Base-by-base conservation (phyloP, 495 filamentous ascomycete species). In the Pyrenula aspistea region DNA sequence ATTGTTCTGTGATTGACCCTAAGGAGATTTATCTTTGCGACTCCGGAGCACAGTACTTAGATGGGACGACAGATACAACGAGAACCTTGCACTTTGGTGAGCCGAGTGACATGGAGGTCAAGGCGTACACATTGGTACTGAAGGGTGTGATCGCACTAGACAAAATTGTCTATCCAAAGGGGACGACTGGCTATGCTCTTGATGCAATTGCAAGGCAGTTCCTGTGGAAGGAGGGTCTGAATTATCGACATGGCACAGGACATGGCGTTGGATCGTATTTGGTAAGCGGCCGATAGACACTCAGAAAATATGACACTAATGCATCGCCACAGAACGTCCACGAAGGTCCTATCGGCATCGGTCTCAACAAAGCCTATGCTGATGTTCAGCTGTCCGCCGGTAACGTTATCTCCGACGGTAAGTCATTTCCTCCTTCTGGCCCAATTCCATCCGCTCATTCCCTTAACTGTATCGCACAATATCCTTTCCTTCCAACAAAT, bases 21-120 rank as follows among this genome's bases (percentile, higher is more conserved):
- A 83, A 83, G 22, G 83, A 83, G 15, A 82, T 99, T 56, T 99
- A 97, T 65, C 83, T 99, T 42, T 99, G 94, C 65, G 94, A 99
- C 67, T 97, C 93, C 22, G 94, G 94, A 23, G 92, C 85, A 21
- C 94, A 99, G 68, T 99, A 91, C 60, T 75, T 86, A 12, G 94
- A 99, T 70, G 94, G 94, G 54, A 99, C 94, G 0, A 99, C 94
- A 0, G 94, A 99, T 67, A 92, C 89, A 2, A 99, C 94, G 2
- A 79, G 94, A 12, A 99, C 94, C 0, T 75, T 95, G 48, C 94
- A 99, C 61, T 97, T 97, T 65, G 86, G 89, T 24, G 74, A 83
- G 19, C 94, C 94, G 10, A 90, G 86, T 1, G 82, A 83, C 12
- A 85, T 89, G 63, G 91, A 99, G 68, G 87, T 80, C 61, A 89